Conservation (phyloP, 495 filamentous ascomycete species). For the Pyronema domesticum region DNA sequence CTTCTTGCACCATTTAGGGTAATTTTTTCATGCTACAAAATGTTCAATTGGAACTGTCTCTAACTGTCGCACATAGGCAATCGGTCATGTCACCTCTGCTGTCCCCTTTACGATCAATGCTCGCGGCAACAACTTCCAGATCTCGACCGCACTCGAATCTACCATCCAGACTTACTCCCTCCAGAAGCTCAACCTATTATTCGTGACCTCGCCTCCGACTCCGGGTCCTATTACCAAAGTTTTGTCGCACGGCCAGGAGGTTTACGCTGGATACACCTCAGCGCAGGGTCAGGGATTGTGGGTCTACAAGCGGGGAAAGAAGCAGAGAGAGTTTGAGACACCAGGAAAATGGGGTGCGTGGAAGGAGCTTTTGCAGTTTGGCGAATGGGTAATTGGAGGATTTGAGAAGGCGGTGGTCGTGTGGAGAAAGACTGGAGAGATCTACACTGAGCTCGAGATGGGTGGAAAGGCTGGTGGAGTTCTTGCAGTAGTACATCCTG, state of each 20-base stretch:
- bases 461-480: constrained; percentile 8
- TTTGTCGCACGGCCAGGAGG: constrained; percentile 66
- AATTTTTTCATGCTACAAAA: constrained; percentile 27
- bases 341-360: constrained; percentile 27
- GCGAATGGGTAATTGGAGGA: constrained; percentile 77
- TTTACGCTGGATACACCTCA: constrained; percentile 64
- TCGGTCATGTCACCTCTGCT: constrained; percentile 74
- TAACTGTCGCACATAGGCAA: constrained; percentile 37
- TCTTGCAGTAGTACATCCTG: constrained; percentile 18
- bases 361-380: constrained; percentile 61
- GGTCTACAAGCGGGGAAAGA: constrained; percentile 89
- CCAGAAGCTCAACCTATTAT: constrained; percentile 70
- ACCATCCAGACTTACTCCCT: constrained; percentile 90
- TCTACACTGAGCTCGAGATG: constrained; percentile 48
- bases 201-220: constrained; percentile 77
- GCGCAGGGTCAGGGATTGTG: constrained; percentile 55
- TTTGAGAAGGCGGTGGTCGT: constrained; percentile 60
- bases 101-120: constrained; percentile 80
- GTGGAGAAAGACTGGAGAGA: constrained; percentile 67
- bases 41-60: background rate
- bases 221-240: constrained; percentile 73
- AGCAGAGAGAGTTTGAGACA: constrained; percentile 50
- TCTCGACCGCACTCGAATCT: constrained; percentile 82
- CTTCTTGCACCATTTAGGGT: constrained; percentile 88
- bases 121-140: constrained; percentile 81